Evolutionary conservation across 2,329 filamentous ascomycete species (phyloP).

Genomic region (Dactylellina haptotyla): DNA sequence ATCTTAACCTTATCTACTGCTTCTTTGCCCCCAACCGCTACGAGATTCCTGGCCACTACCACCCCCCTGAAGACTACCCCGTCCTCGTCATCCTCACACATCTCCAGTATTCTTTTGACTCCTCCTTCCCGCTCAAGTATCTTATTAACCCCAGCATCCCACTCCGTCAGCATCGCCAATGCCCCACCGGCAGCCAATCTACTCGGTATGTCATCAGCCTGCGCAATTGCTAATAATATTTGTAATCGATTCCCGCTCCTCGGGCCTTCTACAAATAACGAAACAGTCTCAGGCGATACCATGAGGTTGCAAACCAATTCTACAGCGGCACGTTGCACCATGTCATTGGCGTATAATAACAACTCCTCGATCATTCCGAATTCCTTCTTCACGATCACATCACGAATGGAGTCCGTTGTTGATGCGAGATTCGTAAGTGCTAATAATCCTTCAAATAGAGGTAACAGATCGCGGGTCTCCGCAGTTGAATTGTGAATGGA

Average conservation of each 20-base stretch:
- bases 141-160: conserved; percentile 76
- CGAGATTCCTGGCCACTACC: conserved; percentile 78
- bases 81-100: conserved; percentile 74
- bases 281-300: conserved; percentile 73
- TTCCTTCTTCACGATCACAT: conserved; percentile 77
- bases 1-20: conserved; percentile 71
- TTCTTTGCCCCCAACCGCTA: conserved; percentile 72
- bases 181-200: conserved; percentile 87
- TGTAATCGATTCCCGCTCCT: conserved; percentile 73
- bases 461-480: conserved; percentile 78
- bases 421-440: conserved; percentile 94
- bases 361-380: conserved; percentile 85
- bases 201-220: conserved; percentile 82
- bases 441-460: conserved; percentile 88
- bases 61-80: conserved; percentile 72
- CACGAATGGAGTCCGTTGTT: conserved; percentile 63
- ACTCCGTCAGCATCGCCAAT: conserved; percentile 82
- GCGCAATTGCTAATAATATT: conserved; percentile 85
- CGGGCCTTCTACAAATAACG: conserved; percentile 73
- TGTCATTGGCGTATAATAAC: conserved; percentile 77
- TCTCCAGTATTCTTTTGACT: conserved; percentile 77
- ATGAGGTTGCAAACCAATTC: conserved; percentile 93
- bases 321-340: conserved; percentile 82
- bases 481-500: conserved; percentile 68
- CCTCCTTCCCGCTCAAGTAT: conserved; percentile 78